These are phyloP conservation scores for Colletotrichum sublineola DNA, from an alignment of 2,329 filamentous ascomycete genomes.

Conservation along the genomic window DNA sequence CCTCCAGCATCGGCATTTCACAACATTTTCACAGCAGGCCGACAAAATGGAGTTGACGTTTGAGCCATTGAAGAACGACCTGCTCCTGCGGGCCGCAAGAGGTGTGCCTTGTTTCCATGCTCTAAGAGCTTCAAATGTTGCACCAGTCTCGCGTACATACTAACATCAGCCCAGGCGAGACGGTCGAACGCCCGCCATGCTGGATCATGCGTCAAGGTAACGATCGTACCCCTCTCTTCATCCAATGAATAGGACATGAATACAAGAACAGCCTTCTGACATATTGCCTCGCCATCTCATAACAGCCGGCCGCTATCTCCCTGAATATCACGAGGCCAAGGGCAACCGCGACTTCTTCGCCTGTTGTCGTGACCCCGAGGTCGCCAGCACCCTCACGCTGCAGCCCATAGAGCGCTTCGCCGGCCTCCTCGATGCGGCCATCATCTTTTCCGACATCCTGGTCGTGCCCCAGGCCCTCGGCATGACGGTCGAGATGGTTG, in stretches of 20 bases:
- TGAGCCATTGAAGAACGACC: conserved; percentile 89
- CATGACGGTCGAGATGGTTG: conserved; percentile 98
- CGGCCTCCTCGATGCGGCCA: conserved; percentile 93
- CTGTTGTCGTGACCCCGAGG: conserved; percentile 93
- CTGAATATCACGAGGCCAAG: conserved; percentile 97
- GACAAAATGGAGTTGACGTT: conserved; percentile 77
- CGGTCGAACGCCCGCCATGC: conserved; percentile 92
- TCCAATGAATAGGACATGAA: conserved; percentile 2
- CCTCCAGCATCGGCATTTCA: neutral
- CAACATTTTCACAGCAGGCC: conserved; percentile 30
- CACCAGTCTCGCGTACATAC: conserved; percentile 9
- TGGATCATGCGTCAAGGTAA: conserved; percentile 99
- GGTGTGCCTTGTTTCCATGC: conserved; percentile 65
- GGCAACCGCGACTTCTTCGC: conserved; percentile 94
- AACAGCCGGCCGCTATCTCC: conserved; percentile 92
- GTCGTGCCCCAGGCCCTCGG: conserved; percentile 98
- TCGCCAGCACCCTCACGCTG: conserved; percentile 92
- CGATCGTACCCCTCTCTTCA: neutral
- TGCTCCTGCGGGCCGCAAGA: conserved; percentile 89
- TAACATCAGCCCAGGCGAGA: conserved; percentile 73
- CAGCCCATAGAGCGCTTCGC: conserved; percentile 94
- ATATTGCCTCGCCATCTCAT: conserved; percentile 12
- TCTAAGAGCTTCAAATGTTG: neutral
- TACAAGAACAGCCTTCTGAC: conserved; percentile 21
- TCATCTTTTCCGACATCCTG: conserved; percentile 98